Evolutionary conservation across 306 rosid species (phyloP).

Genomic region (Morella rubra): DNA sequence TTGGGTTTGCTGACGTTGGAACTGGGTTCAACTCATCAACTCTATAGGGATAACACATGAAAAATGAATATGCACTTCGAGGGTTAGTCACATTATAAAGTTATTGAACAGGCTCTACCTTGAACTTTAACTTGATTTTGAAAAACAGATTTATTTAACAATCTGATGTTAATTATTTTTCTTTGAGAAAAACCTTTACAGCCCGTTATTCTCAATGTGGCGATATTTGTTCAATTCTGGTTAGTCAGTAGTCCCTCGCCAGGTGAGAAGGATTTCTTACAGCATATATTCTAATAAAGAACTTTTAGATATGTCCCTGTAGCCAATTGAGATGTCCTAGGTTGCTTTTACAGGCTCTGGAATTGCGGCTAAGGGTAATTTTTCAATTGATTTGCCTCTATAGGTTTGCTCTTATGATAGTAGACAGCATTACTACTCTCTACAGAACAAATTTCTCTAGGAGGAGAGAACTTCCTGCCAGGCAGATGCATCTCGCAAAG

Average conservation of each 20-base stretch:
- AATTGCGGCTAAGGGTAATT: conserved; percentile 12
- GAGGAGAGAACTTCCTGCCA: conserved; percentile 96
- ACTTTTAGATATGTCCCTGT: not conserved
- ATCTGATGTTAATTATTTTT: too few relatives aligned
- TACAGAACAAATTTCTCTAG: conserved; percentile 95
- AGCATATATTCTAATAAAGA: not conserved
- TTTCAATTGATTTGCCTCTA: conserved; percentile 10
- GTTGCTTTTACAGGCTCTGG: not conserved
- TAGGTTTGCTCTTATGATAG: conserved; percentile 93
- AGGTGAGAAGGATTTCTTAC: too few relatives aligned
- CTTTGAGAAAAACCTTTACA: not conserved
- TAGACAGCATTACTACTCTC: conserved; percentile 96
- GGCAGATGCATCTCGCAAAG: conserved; percentile 97
- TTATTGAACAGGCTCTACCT: not conserved
- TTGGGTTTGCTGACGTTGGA: too few relatives aligned
- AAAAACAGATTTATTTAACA: not conserved
- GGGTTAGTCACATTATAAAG: not conserved
- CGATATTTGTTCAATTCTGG: not conserved
- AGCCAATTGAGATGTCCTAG: not conserved
- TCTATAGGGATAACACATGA: too few relatives aligned
- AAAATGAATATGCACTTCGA: too few relatives aligned
- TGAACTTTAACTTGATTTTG: not conserved
- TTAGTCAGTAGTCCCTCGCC: not conserved
- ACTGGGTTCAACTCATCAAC: too few relatives aligned
- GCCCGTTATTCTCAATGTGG: not conserved